Conservation (phyloP, 2,329 filamentous ascomycete species). For the Pestalotiopsis sp. region DNA sequence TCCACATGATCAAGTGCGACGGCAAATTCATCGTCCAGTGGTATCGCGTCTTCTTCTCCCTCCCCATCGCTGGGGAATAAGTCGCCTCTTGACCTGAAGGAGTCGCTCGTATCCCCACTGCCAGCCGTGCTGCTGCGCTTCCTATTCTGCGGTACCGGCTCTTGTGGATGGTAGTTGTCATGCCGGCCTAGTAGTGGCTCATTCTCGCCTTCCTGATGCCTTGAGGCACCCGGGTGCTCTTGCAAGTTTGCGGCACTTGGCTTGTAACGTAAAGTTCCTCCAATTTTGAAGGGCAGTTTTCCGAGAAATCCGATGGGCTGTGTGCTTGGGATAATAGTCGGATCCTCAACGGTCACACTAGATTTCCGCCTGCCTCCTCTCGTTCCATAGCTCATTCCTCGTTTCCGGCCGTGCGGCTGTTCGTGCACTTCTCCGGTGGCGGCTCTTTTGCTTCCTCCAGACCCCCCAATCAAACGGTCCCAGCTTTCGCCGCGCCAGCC, state of each 20-base stretch:
- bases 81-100: conserved; percentile 84
- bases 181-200: conserved; percentile 65
- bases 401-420: conserved; percentile 51
- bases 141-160: conserved; percentile 42
- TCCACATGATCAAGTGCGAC: conserved; percentile 80
- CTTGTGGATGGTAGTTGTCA: conserved; percentile 21
- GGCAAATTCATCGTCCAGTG: conserved; percentile 89
- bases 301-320: conserved; percentile 85
- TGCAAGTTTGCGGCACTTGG: conserved; percentile 89
- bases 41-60: conserved; percentile 91
- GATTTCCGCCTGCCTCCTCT: conserved; percentile 54
- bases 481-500: conserved; percentile 83
- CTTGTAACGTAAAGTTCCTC: conserved; percentile 81
- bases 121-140: conserved; percentile 78
- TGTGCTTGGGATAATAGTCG: conserved; percentile 87
- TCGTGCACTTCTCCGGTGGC: conserved; percentile 28
- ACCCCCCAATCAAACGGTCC: conserved; percentile 75
- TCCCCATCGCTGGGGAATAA: conserved; percentile 85
- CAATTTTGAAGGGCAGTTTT: conserved; percentile 81
- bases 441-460: conserved; percentile 18
- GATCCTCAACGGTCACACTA: conserved; percentile 63
- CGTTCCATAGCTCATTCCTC: conserved; percentile 89
- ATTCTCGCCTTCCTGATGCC: conserved; percentile 54
- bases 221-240: conserved; percentile 71
- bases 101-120: conserved; percentile 82